Evolutionary conservation across 163 green algal species (phyloP), one percentile per base, ranked within the genome.

Genomic region (Chloromonas sp.): DNA sequence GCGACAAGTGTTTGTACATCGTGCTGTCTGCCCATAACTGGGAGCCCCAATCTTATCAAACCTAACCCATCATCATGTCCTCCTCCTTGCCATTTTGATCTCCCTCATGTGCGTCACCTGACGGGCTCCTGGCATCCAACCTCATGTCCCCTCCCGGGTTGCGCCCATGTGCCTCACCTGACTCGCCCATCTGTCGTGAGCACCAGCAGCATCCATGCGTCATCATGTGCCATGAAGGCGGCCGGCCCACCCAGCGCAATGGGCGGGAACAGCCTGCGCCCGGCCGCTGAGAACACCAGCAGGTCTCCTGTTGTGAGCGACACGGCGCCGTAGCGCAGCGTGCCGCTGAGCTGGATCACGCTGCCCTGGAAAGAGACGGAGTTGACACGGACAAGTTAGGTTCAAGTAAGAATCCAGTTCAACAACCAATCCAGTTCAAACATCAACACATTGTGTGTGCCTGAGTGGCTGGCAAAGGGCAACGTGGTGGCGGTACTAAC

Each of bases 251-350:
- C 89, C 86, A 98, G 89, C 58, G 87, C 88, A 57, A 98, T 87
- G 5, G 92, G 88, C 13, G 91, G 92, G 60, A 93, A 82, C 84
- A 94, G 81, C 70, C 90, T 89, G 70, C 93, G 88, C 11, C 94
- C 93, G 0, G 90, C 87, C 0, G 82, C 60, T 0, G 88, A 90
- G 87, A 93, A 96, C 0, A 96, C 71, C 79, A 93, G 86, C 62
- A 95, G 78, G 61, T 89, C 87, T 1, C 92, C 92, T 74, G 66
- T 11, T 11, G 66, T 11, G 11, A 11, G 5, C 66, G 66, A 74
- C 66, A 74, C 66, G 5, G 66, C 66, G 66, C 5, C 66, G 66
- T 15, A 74, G 5, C 66, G 66, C 66, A 74, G 66, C 66, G 66
- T 74, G 66, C 66, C 66, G 5, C 5, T 11, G 5, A 74, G 5